These are phyloP conservation scores for Monotropa hypopitys DNA, from an alignment of 179 eudicot species.

Conservation along the genomic window DNA sequence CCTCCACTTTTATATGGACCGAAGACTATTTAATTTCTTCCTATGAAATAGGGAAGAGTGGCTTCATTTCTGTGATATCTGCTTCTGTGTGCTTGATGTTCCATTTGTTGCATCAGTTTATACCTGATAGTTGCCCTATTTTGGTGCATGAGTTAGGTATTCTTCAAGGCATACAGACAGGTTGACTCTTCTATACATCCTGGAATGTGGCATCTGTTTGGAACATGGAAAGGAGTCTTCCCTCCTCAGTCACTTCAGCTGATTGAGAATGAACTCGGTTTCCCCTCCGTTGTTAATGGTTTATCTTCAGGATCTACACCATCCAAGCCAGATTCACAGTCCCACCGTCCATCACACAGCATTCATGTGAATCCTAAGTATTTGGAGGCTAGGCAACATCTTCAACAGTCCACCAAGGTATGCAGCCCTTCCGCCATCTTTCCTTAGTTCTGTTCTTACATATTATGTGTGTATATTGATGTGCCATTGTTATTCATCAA, in stretches of 20 bases:
- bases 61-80: not conserved
- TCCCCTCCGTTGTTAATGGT: slow-evolving; percentile 50
- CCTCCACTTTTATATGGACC: not conserved
- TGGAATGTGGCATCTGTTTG: slow-evolving; percentile 90
- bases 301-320: slow-evolving; percentile 45
- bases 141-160: slow-evolving; percentile 48
- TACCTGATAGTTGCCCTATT: slow-evolving; percentile 1
- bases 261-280: slow-evolving; percentile 84
- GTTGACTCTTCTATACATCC: slow-evolving; percentile 67
- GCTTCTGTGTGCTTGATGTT: slow-evolving; percentile 2
- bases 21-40: not conserved
- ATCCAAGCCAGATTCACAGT: slow-evolving; percentile 51
- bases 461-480: not conserved
- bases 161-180: slow-evolving; percentile 84
- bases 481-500: not conserved
- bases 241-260: slow-evolving; percentile 75
- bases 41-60: too few species aligned
- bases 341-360: slow-evolving; percentile 62
- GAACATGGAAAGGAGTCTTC: slow-evolving; percentile 96
- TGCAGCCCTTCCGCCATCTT: not conserved
- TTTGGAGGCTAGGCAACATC: slow-evolving; percentile 82
- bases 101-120: not conserved
- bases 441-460: not conserved
- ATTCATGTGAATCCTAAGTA: slow-evolving; percentile 97
- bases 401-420: slow-evolving; percentile 73